Conservation (phyloP, 768 basidiomycete genomes). For the Termitomyces sp. region DNA sequence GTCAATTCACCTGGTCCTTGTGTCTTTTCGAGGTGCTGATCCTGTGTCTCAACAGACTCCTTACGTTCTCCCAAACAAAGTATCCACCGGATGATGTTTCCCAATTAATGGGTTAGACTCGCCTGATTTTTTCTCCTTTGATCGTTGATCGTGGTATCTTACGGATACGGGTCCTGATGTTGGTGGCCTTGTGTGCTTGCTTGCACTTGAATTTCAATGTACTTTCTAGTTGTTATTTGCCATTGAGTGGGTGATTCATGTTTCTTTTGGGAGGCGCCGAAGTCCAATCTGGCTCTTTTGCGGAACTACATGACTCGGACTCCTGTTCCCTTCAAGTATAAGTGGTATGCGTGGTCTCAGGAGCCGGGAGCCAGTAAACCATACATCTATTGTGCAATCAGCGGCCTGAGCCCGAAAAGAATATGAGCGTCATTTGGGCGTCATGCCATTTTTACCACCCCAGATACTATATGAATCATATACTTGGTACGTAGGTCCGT, state of each 20-base stretch:
- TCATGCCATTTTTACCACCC: background rate
- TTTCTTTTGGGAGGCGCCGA: too few relatives aligned
- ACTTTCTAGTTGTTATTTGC: background rate
- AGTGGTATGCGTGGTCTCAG: too few relatives aligned
- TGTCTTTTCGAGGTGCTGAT: background rate
- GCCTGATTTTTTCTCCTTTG: background rate
- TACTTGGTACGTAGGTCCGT: background rate
- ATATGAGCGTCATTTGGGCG: too few relatives aligned
- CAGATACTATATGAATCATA: too few relatives aligned
- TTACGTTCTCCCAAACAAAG: conserved; percentile 95
- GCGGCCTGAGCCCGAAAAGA: background rate
- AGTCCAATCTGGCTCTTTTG: too few relatives aligned
- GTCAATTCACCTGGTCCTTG: conserved; percentile 37
- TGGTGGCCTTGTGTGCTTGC: background rate
- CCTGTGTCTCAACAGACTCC: conserved; percentile 47
- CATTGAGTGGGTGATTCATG: background rate
- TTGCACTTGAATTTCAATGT: background rate
- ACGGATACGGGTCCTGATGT: background rate
- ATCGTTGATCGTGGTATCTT: conserved; percentile 1
- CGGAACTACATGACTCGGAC: too few relatives aligned
- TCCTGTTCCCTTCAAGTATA: too few relatives aligned
- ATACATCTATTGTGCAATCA: too few relatives aligned
- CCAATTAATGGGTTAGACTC: conserved; percentile 73
- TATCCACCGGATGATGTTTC: conserved; percentile 92
- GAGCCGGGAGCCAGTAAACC: too few relatives aligned